Evolutionary conservation across 2,329 filamentous ascomycete genomes (phyloP).

Genomic region (Pestalotiopsis sp.): DNA sequence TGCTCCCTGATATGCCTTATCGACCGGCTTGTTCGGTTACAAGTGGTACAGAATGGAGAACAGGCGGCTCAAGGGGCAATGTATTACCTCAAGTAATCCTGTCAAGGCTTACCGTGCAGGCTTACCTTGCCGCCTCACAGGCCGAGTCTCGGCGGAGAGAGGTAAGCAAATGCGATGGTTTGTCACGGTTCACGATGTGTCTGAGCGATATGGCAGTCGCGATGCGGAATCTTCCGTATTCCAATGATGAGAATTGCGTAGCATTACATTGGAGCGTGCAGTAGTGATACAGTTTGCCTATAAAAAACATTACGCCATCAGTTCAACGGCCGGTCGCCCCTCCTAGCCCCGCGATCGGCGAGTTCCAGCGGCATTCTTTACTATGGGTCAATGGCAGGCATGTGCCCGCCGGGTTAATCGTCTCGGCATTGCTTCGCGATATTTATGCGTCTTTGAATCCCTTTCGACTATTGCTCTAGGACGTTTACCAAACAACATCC

Average conservation of each 20-base stretch:
- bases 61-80: neutral
- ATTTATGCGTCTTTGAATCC: neutral
- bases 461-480: neutral
- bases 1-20: neutral
- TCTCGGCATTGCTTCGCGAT: neutral
- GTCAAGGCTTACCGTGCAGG: neutral
- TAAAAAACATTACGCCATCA: conserved; percentile 5
- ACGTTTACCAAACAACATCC: neutral
- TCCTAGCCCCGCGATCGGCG: conserved; percentile 11
- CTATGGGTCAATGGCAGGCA: neutral
- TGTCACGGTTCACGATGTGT: too few species aligned
- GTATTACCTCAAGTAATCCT: neutral
- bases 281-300: neutral
- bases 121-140: neutral
- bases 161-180: neutral
- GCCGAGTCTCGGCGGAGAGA: neutral
- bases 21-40: neutral
- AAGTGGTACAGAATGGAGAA: neutral
- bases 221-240: too few species aligned
- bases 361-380: neutral
- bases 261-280: neutral
- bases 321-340: neutral
- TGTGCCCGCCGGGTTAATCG: neutral
- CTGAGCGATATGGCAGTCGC: too few species aligned
- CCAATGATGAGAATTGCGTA: too few species aligned